These are phyloP conservation scores for Aspergillus pseudoterreus DNA, from an alignment of 2,329 filamentous ascomycete genomes.

Conservation along the genomic window DNA sequence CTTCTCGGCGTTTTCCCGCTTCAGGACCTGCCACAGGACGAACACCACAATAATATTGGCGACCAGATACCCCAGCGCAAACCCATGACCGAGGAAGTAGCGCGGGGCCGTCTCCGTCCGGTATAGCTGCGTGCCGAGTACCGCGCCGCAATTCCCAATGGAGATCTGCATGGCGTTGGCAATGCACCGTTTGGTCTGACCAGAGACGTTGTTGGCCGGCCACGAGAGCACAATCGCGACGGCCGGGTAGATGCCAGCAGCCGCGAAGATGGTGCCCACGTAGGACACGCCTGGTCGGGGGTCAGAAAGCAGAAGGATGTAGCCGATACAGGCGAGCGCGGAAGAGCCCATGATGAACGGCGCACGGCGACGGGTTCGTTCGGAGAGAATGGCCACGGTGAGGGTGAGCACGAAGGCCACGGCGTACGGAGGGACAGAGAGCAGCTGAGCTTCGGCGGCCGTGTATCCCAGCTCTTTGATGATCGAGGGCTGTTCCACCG, in stretches of 20 bases:
- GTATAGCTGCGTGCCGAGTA: slow-evolving; percentile 68
- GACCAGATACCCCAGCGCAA: slow-evolving; percentile 62
- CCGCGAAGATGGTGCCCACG: slow-evolving; percentile 59
- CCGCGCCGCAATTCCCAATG: slow-evolving; percentile 65
- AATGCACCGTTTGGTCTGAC: slow-evolving; percentile 66
- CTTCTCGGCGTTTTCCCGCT: slow-evolving; percentile 56
- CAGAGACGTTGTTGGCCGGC: slow-evolving; percentile 69
- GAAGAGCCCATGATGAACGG: slow-evolving; percentile 61
- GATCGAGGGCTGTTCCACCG: slow-evolving; percentile 33
- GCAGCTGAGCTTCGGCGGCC: slow-evolving; percentile 45
- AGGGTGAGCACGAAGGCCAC: slow-evolving; percentile 60
- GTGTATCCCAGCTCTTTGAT: slow-evolving; percentile 43
- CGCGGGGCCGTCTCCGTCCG: slow-evolving; percentile 57
- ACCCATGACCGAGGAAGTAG: slow-evolving; percentile 63
- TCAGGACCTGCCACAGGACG: slow-evolving; percentile 53
- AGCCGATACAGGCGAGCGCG: slow-evolving; percentile 58
- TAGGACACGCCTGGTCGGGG: slow-evolving; percentile 57
- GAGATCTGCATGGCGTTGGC: slow-evolving; percentile 70
- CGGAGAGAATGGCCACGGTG: slow-evolving; percentile 56
- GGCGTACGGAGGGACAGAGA: slow-evolving; percentile 63
- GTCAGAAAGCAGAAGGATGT: slow-evolving; percentile 57
- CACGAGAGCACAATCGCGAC: slow-evolving; percentile 62
- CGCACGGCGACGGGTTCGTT: slow-evolving; percentile 55
- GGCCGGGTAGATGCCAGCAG: slow-evolving; percentile 65
- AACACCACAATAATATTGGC: slow-evolving; percentile 55